Conservation (phyloP, 2,329 filamentous ascomycete species). For the Chrysoporthe puriensis region DNA sequence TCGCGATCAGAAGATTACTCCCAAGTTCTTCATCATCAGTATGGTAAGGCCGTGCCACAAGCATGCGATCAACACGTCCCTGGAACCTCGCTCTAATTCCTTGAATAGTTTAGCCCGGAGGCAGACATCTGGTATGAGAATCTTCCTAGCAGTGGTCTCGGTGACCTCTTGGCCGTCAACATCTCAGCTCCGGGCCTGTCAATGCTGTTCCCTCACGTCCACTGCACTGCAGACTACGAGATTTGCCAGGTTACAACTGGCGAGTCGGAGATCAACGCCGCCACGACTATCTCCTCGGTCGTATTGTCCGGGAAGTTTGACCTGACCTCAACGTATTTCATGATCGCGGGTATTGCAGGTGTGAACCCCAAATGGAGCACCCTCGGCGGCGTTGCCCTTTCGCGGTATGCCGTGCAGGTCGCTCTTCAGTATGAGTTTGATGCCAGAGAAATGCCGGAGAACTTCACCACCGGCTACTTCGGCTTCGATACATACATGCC, state of each 20-base stretch:
- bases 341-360: conserved; percentile 75
- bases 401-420: conserved; percentile 72
- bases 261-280: conserved; percentile 76
- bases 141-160: conserved; percentile 49
- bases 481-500: conserved; percentile 62
- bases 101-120: conserved; percentile 62
- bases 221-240: conserved; percentile 63
- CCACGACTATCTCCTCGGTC: conserved; percentile 65
- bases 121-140: conserved; percentile 64
- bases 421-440: conserved; percentile 79
- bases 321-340: conserved; percentile 69
- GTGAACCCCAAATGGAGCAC: conserved; percentile 71
- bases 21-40: conserved; percentile 65
- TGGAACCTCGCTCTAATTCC: background rate
- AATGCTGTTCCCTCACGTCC: conserved; percentile 65
- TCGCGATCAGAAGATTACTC: conserved; percentile 45
- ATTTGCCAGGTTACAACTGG: conserved; percentile 73
- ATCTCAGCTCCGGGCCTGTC: conserved; percentile 66
- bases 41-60: conserved; percentile 50
- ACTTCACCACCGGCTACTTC: conserved; percentile 71
- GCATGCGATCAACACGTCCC: background rate
- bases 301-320: conserved; percentile 66
- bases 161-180: conserved; percentile 59
- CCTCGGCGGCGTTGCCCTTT: conserved; percentile 67
- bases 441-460: conserved; percentile 65